Percentiles rank a stretch among this genome's conserved stretches.
These are phyloP conservation scores for Eucalyptus polyanthemos DNA, from an alignment of 345 rosid genomes.

Conservation along the genomic window DNA sequence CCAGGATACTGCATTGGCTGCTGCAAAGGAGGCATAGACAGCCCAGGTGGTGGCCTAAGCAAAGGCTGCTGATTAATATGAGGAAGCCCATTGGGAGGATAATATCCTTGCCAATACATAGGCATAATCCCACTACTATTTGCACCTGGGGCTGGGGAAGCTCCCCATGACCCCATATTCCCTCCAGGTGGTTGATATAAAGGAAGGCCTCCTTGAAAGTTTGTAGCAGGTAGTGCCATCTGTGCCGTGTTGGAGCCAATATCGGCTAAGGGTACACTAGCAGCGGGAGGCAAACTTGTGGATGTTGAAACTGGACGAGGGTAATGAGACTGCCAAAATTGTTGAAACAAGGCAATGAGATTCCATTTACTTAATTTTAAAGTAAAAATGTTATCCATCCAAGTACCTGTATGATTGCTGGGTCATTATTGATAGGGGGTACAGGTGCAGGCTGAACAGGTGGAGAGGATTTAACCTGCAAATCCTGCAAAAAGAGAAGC, in stretches of 20 bases:
- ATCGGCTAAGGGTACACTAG: slow-evolving; percentile 41
- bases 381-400: background rate
- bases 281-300: slow-evolving; percentile 46
- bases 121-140: slow-evolving; percentile 62
- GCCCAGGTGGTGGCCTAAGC: slow-evolving; percentile 68
- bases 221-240: slow-evolving; percentile 50
- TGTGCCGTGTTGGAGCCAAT: slow-evolving; percentile 39
- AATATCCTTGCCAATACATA: slow-evolving; percentile 91
- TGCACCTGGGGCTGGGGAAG: slow-evolving; percentile 55
- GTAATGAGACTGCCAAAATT: slow-evolving; percentile 71
- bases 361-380: background rate
- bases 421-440: slow-evolving; percentile 72
- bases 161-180: slow-evolving; percentile 69
- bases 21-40: slow-evolving; percentile 58
- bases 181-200: slow-evolving; percentile 78
- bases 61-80: slow-evolving; percentile 79
- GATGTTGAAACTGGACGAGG: slow-evolving; percentile 48
- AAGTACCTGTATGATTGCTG: slow-evolving; percentile 86
- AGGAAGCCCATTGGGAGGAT: slow-evolving; percentile 67
- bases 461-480: slow-evolving; percentile 90
- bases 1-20: slow-evolving; percentile 68
- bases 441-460: slow-evolving; percentile 61
- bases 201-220: slow-evolving; percentile 65
- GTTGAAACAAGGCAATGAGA: background rate
- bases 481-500: slow-evolving; percentile 39